Conservation (phyloP, 2,329 filamentous ascomycete species). For the Pseudogymnoascus sp. region DNA sequence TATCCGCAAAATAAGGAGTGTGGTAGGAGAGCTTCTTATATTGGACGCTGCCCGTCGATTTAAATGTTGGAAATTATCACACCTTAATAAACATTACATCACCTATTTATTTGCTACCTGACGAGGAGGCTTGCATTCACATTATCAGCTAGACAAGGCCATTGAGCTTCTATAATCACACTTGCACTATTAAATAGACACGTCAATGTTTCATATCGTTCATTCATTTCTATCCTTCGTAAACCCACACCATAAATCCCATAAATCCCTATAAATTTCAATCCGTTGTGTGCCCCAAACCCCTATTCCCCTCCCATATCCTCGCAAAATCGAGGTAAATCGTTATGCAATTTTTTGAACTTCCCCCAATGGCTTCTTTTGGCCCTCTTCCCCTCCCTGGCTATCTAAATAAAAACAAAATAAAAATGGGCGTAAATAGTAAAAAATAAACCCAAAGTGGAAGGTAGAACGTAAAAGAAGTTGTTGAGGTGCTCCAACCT, state of each 20-base stretch:
- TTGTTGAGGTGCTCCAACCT: not conserved
- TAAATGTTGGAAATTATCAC: not conserved
- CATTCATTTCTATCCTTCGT: not conserved
- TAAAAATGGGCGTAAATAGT: not conserved
- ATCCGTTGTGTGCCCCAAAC: not conserved
- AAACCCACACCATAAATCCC: not conserved
- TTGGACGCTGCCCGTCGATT: not conserved
- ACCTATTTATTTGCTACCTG: not conserved
- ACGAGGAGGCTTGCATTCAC: not conserved
- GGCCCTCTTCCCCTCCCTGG: not conserved
- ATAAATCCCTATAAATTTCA: not conserved
- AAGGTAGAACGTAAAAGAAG: not conserved
- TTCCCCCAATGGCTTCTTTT: not conserved
- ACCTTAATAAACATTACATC: not conserved
- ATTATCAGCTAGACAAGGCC: not conserved
- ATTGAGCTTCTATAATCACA: not conserved
- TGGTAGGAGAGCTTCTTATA: not conserved
- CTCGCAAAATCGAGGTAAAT: not conserved
- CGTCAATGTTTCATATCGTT: not conserved
- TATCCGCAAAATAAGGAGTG: not conserved
- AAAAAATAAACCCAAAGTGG: not conserved
- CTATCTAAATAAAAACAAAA: not conserved
- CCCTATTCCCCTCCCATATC: not conserved
- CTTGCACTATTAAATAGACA: not conserved
- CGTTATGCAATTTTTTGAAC: not conserved